Percentiles rank a stretch among this genome's conserved stretches.
Evolutionary conservation across 495 filamentous ascomycete species (phyloP).

Genomic region (Penicillium chermesinum): DNA sequence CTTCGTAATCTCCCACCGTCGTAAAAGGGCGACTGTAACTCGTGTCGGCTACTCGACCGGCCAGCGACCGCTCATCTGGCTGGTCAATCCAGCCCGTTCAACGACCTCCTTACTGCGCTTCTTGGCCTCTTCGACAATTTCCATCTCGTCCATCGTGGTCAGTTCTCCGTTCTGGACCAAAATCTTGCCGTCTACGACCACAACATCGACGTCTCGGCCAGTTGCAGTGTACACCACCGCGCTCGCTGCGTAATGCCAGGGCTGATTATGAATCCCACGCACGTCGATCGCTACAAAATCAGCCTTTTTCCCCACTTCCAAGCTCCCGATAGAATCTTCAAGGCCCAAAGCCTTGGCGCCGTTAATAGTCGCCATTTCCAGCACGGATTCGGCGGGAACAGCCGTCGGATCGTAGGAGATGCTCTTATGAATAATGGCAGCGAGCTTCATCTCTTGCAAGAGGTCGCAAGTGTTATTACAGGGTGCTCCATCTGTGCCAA

Average conservation of each 20-base stretch:
- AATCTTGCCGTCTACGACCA: slow-evolving; percentile 43
- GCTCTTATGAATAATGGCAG: slow-evolving; percentile 48
- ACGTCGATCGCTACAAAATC: slow-evolving; percentile 48
- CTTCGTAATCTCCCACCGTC: neutral
- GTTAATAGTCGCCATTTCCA: slow-evolving; percentile 51
- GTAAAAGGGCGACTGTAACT: neutral
- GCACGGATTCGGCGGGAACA: slow-evolving; percentile 42
- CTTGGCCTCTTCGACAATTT: slow-evolving; percentile 32
- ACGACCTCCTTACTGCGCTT: slow-evolving; percentile 37
- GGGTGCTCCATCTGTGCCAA: slow-evolving; percentile 48
- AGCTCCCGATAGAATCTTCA: slow-evolving; percentile 41
- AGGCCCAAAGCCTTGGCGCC: slow-evolving; percentile 48
- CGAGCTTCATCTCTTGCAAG: slow-evolving; percentile 48
- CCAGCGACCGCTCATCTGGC: slow-evolving; percentile 37
- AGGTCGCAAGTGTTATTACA: slow-evolving; percentile 50
- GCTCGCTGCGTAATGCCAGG: slow-evolving; percentile 39
- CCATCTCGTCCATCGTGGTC: slow-evolving; percentile 29
- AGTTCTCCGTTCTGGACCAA: slow-evolving; percentile 35
- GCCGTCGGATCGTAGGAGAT: slow-evolving; percentile 40
- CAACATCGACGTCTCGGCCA: slow-evolving; percentile 44
- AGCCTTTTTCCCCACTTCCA: slow-evolving; percentile 52
- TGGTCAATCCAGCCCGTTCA: slow-evolving; percentile 33
- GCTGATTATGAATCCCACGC: slow-evolving; percentile 28
- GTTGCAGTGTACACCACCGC: slow-evolving; percentile 46
- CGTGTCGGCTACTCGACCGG: slow-evolving; percentile 18